These are phyloP conservation scores for Lunasporangiospora selenospora DNA, from an alignment of 192 early-diverging fungal genomes.

Conservation along the genomic window DNA sequence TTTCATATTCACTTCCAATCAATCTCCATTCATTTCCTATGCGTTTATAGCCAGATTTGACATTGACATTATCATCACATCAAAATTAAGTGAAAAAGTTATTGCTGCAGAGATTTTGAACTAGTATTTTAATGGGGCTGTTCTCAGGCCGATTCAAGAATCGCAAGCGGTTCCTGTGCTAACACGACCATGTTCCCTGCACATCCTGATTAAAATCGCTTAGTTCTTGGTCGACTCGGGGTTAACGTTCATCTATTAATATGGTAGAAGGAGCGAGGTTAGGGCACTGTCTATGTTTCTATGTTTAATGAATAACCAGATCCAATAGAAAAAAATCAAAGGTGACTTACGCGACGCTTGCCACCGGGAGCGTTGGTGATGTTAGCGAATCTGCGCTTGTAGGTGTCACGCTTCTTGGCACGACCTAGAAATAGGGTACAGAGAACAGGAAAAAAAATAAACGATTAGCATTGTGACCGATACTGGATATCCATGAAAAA, in stretches of 20 bases:
- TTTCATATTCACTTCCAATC: no score
- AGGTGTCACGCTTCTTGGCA: background rate
- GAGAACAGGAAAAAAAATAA: no score
- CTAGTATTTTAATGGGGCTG: no score
- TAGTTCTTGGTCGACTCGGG: constrained; percentile 49
- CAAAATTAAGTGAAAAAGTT: no score
- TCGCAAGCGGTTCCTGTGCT: no score
- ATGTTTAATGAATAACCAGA: background rate
- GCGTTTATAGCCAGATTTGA: no score
- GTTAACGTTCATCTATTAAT: constrained; percentile 43
- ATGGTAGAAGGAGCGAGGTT: background rate
- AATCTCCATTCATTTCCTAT: no score
- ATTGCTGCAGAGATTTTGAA: no score
- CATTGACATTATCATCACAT: no score
- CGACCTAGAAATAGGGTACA: background rate
- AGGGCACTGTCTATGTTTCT: background rate
- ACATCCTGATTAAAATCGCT: constrained; percentile 19
- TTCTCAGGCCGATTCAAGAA: no score
- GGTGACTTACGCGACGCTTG: constrained; percentile 73
- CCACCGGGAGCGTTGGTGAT: constrained; percentile 74
- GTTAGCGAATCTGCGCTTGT: constrained; percentile 50
- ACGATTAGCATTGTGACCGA: no score
- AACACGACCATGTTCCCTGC: constrained; percentile 3
- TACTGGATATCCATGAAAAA: no score
- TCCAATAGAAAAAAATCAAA: background rate